A percentile compares a stretch with the other conserved stretches of the same genome.
phyloP scores from a whole-genome alignment of 371 early-diverging fungal genomes.

The Choanephora cucurbitarum region DNA sequence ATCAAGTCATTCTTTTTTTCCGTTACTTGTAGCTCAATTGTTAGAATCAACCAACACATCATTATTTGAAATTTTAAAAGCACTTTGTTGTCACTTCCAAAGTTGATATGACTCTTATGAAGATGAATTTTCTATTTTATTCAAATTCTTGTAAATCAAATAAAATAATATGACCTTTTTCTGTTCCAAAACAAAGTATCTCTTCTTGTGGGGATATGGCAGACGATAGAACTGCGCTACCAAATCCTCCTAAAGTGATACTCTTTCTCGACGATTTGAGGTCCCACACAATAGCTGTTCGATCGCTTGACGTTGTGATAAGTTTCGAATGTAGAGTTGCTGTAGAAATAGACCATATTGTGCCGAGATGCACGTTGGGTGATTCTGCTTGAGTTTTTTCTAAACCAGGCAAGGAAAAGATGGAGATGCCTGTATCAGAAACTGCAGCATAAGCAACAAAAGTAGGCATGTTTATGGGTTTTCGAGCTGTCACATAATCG shows the following conservation, averaged over 20 bases:
- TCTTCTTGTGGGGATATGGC: conserved; percentile 25
- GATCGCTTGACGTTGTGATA: conserved; percentile 74
- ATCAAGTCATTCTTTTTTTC: too few relatives aligned
- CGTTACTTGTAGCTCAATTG: too few relatives aligned
- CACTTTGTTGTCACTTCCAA: too few relatives aligned
- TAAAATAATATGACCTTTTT: conserved; percentile 17
- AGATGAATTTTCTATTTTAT: conserved; percentile 1
- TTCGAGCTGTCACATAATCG: conserved; percentile 8
- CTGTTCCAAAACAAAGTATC: conserved; percentile 23
- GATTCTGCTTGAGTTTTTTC: conserved; percentile 19
- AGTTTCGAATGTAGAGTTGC: conserved; percentile 39
- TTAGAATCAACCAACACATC: too few relatives aligned
- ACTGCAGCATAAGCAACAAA: conserved; percentile 14
- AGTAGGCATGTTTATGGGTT: conserved; percentile 20
- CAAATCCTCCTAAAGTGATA: conserved; percentile 22
- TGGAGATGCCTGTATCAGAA: conserved; percentile 10
- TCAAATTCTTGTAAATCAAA: conserved; percentile 22
- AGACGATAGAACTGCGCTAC: conserved; percentile 22
- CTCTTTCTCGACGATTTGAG: conserved; percentile 36
- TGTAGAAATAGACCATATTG: conserved; percentile 26
- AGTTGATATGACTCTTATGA: too few relatives aligned
- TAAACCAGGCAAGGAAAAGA: conserved; percentile 22
- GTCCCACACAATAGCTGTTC: conserved; percentile 72
- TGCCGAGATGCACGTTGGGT: conserved; percentile 20
- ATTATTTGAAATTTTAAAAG: too few relatives aligned